phyloP scores from a whole-genome alignment of 2,329 filamentous ascomycete genomes.

The Bipolaris victoriae region DNA sequence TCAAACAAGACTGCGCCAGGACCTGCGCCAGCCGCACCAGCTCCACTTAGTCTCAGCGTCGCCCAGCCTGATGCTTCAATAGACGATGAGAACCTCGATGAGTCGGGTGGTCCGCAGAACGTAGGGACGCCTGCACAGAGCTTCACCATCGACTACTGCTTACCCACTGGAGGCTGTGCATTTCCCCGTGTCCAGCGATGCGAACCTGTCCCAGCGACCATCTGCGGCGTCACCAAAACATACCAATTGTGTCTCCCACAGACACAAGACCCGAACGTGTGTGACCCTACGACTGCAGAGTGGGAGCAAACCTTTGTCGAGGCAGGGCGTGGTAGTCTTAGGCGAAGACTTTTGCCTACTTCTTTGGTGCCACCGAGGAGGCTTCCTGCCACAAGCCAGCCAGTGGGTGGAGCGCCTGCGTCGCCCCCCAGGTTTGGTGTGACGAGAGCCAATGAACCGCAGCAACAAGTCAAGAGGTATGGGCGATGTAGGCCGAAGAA shows the following conservation, averaged over 20 bases:
- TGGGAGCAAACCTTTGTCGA: not conserved
- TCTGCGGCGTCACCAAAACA: not conserved
- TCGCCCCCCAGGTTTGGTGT: not conserved
- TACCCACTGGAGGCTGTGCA: not conserved
- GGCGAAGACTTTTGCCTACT: not conserved
- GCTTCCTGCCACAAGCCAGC: not conserved
- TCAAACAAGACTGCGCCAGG: slow-evolving; percentile 3
- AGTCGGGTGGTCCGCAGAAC: not conserved
- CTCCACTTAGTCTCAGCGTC: not conserved
- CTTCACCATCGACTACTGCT: not conserved
- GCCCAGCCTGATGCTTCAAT: not conserved
- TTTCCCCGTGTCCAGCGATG: not conserved
- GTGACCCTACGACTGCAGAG: not conserved
- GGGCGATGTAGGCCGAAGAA: not conserved
- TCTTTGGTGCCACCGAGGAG: not conserved
- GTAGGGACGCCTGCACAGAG: not conserved
- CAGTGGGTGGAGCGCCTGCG: not conserved
- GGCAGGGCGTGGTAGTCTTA: not conserved
- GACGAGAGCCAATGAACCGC: not conserved
- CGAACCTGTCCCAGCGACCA: not conserved
- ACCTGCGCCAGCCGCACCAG: slow-evolving; percentile 7
- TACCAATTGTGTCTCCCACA: not conserved
- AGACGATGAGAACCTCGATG: not conserved
- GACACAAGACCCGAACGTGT: not conserved
- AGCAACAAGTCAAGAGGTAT: not conserved